phyloP scores from a whole-genome alignment of 305 asterid genomes.

The Fraxinus ornus region DNA sequence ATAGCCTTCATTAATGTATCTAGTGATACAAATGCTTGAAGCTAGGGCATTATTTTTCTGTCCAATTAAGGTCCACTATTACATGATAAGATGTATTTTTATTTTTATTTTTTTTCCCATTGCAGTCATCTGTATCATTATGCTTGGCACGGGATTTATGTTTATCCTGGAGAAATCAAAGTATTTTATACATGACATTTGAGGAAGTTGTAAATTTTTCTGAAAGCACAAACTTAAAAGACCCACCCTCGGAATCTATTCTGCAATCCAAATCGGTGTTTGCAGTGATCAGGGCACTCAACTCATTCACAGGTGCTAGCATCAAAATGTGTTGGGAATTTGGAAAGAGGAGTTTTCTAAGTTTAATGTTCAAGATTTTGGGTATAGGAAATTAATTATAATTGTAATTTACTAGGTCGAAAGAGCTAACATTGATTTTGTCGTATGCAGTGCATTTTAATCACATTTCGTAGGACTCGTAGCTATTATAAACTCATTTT shows the following conservation, averaged over 20 bases:
- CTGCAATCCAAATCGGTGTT: background rate
- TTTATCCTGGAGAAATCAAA: slow-evolving; percentile 9
- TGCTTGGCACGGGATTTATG: background rate
- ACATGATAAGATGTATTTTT: background rate
- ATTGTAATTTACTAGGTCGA: background rate
- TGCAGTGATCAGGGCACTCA: background rate
- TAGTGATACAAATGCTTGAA: background rate
- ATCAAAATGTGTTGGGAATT: background rate
- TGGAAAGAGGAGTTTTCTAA: background rate
- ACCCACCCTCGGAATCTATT: background rate
- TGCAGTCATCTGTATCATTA: slow-evolving; percentile 14
- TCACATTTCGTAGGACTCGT: background rate
- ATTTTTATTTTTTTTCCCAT: background rate
- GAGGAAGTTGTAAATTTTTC: background rate
- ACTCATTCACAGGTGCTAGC: background rate
- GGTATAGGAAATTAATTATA: background rate
- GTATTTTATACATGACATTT: background rate
- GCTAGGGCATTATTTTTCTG: background rate
- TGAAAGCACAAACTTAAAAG: background rate
- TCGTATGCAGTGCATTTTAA: background rate
- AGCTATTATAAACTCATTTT: background rate
- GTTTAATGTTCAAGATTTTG: background rate
- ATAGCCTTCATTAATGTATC: background rate
- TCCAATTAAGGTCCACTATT: background rate
- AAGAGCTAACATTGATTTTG: background rate